Evolutionary conservation across 1,284 basidiomycete species (phyloP).

Genomic region (Microbotryum lychnidis-dioicae): DNA sequence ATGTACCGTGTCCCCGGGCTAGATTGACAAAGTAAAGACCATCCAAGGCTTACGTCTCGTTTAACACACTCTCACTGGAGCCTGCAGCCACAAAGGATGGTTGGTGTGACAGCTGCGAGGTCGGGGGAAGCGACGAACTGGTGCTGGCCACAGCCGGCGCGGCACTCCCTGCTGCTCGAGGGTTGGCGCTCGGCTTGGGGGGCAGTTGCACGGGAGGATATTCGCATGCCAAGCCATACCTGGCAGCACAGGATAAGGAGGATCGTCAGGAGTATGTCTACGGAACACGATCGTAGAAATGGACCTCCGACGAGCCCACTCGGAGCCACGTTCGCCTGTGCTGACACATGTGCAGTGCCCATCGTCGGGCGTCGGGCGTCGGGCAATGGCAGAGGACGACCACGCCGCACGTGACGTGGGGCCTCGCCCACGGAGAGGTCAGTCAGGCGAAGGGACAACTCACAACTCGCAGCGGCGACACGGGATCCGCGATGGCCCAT

Average conservation of each 20-base stretch:
- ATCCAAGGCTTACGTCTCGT: neutral
- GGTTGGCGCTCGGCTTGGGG: neutral
- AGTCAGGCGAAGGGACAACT: neutral
- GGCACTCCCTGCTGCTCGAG: neutral
- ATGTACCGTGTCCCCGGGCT: neutral
- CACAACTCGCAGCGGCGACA: slow-evolving; percentile 4
- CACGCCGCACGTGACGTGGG: too few species aligned
- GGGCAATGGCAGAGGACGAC: too few species aligned
- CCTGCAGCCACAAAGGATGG: neutral
- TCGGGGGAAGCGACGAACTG: neutral
- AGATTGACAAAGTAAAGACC: neutral
- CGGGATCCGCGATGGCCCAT: slow-evolving; percentile 1
- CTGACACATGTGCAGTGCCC: too few species aligned
- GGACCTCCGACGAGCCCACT: too few species aligned
- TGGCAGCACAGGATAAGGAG: too few species aligned
- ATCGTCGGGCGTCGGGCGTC: too few species aligned
- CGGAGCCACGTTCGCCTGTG: too few species aligned
- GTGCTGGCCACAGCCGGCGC: neutral
- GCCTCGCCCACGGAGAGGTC: too few species aligned
- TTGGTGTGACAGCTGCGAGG: neutral
- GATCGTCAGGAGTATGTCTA: too few species aligned
- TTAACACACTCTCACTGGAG: neutral
- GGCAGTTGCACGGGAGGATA: neutral
- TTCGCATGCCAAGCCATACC: neutral
- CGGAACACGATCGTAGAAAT: too few species aligned